These are phyloP conservation scores for Paramecium tetraurelia DNA, from an alignment of 73 alveolate species.

Conservation along the genomic window DNA sequence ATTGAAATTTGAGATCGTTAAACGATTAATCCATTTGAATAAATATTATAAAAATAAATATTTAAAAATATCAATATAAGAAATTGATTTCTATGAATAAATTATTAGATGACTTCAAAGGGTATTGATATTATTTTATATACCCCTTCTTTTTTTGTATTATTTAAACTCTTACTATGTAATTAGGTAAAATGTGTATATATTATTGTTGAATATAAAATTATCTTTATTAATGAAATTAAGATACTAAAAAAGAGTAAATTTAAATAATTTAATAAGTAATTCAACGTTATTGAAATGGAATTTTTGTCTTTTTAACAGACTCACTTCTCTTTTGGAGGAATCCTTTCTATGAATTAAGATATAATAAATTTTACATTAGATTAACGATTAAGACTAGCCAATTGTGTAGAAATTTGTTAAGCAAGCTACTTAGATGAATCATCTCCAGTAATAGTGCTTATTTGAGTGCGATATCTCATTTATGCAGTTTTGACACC, in stretches of 20 bases:
- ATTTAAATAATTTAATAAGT: background rate
- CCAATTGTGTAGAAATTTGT: background rate
- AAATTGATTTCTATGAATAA: too few relatives aligned
- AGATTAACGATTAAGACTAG: background rate
- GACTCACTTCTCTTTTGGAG: background rate
- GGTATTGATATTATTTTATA: too few relatives aligned
- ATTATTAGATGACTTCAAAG: too few relatives aligned
- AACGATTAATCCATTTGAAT: constrained; percentile 33
- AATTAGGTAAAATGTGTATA: too few relatives aligned
- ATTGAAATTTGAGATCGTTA: constrained; percentile 42
- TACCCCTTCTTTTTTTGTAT: too few relatives aligned
- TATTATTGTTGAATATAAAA: too few relatives aligned
- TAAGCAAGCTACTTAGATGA: background rate
- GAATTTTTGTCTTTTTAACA: background rate
- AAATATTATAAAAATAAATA: background rate
- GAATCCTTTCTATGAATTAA: background rate
- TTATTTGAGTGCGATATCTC: background rate
- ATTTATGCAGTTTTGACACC: background rate
- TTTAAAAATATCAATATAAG: background rate
- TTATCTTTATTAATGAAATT: background rate
- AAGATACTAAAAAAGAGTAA: background rate
- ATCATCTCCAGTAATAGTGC: background rate
- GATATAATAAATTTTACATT: background rate
- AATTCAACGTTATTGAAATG: background rate
- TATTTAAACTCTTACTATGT: too few relatives aligned